Base-by-base conservation (phyloP, 139 green algal genomes). In the Chlorella sp. region DNA sequence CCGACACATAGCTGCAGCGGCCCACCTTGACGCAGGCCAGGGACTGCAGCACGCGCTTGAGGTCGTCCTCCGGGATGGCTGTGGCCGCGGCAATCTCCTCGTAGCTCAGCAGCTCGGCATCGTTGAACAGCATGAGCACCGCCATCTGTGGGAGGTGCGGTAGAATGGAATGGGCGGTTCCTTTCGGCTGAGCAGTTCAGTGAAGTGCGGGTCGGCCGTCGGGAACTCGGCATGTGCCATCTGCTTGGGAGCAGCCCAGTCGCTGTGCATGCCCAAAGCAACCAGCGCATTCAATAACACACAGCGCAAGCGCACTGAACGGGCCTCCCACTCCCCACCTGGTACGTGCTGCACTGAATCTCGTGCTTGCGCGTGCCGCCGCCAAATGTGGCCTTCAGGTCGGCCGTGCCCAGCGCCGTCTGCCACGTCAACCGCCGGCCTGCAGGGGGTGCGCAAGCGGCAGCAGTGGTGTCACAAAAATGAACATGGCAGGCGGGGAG, bases 81-180 rank as follows among this genome's bases (percentile, higher is more conserved):
- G 94, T 98, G 1, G 93, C 91, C 26, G 85, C 73, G 16, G 75
- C 80, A 30, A 98, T 95, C 26, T 98, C 94, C 13, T 63, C 71
- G 26, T 65, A 69, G 5, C 75, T 88, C 44, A 95, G 75, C 51
- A 18, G 23, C n/a, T 98, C 93, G 0, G 80, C 67, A 41, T 96
- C 93, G 88, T 99, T 99, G 90, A 99, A 99, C 55, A 99, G 94
- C 92, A 98, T 73, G 83, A 99, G 90, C 16, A 99, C 94, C 80
- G 93, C 95, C 90, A 94, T 94, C 86, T 92, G 79, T 23, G 71
- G 32, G 16, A n/a, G n/a, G n/a, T n/a, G n/a, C n/a, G n/a, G n/a
- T n/a, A n/a, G n/a, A n/a, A n/a, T n/a, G n/a, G n/a, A n/a, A n/a
- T n/a, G n/a, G n/a, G n/a, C n/a, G n/a, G n/a, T n/a, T n/a, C n/a